Conservation (phyloP, 495 filamentous ascomycete species). For the Chaetomium tenue region DNA sequence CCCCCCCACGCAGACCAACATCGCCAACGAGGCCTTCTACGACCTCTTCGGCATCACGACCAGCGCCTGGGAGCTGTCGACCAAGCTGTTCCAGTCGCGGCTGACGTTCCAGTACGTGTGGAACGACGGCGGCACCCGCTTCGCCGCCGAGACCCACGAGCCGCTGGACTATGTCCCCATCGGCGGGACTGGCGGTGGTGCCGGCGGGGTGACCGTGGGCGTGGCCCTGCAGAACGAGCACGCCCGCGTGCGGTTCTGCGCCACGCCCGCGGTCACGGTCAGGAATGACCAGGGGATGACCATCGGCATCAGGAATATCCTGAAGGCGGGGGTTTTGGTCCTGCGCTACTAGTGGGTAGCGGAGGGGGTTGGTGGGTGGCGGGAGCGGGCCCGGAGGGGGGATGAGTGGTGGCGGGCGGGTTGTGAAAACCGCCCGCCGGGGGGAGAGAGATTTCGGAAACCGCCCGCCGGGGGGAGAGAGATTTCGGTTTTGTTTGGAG, state of each 20-base stretch:
- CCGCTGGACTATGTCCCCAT: slow-evolving; percentile 18
- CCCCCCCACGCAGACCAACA: not conserved
- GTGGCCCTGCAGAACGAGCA: slow-evolving; percentile 19
- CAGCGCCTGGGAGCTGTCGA: slow-evolving; percentile 34
- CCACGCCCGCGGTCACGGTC: slow-evolving; percentile 38
- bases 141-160: slow-evolving; percentile 29
- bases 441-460: too few species aligned
- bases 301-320: slow-evolving; percentile 28
- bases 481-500: not conserved
- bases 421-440: too few species aligned
- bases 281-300: slow-evolving; percentile 32
- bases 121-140: slow-evolving; percentile 32
- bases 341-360: slow-evolving; percentile 12
- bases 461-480: too few species aligned
- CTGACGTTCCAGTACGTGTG: slow-evolving; percentile 37
- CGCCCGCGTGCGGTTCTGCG: slow-evolving; percentile 35
- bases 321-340: slow-evolving; percentile 35
- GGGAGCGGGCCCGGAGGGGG: too few species aligned
- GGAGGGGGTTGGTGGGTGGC: too few species aligned
- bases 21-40: slow-evolving; percentile 27
- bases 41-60: slow-evolving; percentile 33
- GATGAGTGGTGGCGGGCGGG: too few species aligned
- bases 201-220: not conserved
- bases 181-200: too few species aligned
- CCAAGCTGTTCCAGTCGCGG: slow-evolving; percentile 29